Evolutionary conservation across 345 rosid species (phyloP).

Genomic region (Brassica cretica): DNA sequence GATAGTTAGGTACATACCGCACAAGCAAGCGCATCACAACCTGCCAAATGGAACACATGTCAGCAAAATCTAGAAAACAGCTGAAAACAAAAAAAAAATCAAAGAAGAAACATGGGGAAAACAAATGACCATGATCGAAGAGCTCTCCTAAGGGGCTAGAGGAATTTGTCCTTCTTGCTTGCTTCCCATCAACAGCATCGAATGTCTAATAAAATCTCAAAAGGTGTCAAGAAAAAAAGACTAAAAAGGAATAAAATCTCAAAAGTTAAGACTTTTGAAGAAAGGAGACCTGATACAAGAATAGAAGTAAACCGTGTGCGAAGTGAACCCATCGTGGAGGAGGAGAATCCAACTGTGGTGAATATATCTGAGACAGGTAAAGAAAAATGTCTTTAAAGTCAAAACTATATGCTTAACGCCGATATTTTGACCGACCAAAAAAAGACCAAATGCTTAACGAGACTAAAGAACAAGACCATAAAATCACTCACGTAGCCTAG

Average conservation of each 20-base stretch:
- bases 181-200: conserved; percentile 99
- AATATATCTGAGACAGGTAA: conserved; percentile 36
- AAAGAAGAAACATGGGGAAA: conserved; percentile 4
- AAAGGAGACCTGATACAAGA: conserved; percentile 79
- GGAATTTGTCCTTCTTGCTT: conserved; percentile 92
- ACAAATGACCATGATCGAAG: conserved; percentile 77
- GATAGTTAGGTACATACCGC: conserved; percentile 60
- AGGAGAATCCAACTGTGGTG: conserved; percentile 70
- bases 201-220: conserved; percentile 58
- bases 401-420: neutral
- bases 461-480: conserved; percentile 4
- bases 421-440: neutral
- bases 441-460: neutral
- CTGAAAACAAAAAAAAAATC: conserved; percentile 2
- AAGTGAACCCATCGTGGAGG: conserved; percentile 99
- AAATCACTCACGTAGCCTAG: conserved; percentile 79
- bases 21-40: conserved; percentile 99
- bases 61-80: conserved; percentile 22
- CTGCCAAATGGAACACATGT: conserved; percentile 49
- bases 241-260: too few species aligned
- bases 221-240: neutral
- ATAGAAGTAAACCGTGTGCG: conserved; percentile 89
- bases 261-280: neutral
- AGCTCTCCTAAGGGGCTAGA: conserved; percentile 97
- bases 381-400: conserved; percentile 13